Base-by-base conservation (phyloP, 2,329 filamentous ascomycete species). In the Hymenoscyphus scutula region DNA sequence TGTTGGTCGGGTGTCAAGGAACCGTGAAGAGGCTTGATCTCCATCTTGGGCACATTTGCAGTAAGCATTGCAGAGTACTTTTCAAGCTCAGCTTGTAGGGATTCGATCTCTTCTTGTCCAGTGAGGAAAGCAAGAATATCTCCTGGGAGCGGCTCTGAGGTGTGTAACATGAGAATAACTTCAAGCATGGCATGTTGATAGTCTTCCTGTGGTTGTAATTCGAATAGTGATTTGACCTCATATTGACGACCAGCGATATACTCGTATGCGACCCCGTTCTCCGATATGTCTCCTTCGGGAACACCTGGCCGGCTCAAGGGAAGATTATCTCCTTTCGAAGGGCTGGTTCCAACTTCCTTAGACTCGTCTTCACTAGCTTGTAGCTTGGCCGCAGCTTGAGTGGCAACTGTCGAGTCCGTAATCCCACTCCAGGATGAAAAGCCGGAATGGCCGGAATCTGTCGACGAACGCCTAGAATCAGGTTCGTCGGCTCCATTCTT, bases 41-140 rank as follows among this genome's bases (percentile, higher is more conserved):
- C 80, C 62, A 90, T 77, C 69, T 86, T 90, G 0, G 92, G 92
- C 6, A 94, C 78, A n/a, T 89, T 86, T 11, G 86, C 86, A 8
- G 89, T 85, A 71, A 98, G 82, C 0, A 86, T 88, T 17, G 81
- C 79, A 0, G 90, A 88, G 66, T 93, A 90, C 62, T 96, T 90
- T 67, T 94, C 91, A 34, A 97, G 86, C 0, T 96, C 81, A 59
- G 87, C 85, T 72, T 96, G 90, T 0, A 93, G 82, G 0, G 85
- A 83, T 69, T 97, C 92, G 29, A 99, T 96, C 4, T 94, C 91
- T 69, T 98, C 94, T 71, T 97, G 93, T 0, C 95, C 95, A 0
- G 91, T 92, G 13, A 99, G 79, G 72, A 99, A 99, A 0, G 93
- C 92, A 0, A 99, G 80, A 7, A 99, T 89, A 73, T 98, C 95